Conservation (phyloP, 257 asterid species). For the Ligustrum vulgare region DNA sequence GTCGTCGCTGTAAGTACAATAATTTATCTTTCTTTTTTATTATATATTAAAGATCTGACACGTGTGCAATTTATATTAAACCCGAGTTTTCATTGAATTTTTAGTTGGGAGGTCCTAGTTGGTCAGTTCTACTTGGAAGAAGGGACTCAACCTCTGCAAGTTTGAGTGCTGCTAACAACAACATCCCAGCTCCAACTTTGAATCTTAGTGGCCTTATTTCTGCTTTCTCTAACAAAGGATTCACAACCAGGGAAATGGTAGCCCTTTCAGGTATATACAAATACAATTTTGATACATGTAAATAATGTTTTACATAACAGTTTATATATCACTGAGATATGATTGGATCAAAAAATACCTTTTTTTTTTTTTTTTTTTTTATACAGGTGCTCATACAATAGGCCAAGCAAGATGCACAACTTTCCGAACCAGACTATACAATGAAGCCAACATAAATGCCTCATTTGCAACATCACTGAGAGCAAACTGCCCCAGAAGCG, state of each 20-base stretch:
- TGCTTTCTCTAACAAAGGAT: conserved; percentile 65
- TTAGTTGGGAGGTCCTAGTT: conserved; percentile 63
- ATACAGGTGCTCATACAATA: conserved; percentile 60
- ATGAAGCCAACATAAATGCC: conserved; percentile 57
- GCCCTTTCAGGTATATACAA: conserved; percentile 63
- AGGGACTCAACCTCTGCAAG: conserved; percentile 69
- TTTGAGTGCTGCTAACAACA: conserved; percentile 40
- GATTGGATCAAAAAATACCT: too few species aligned
- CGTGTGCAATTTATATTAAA: background rate
- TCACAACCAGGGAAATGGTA: conserved; percentile 56
- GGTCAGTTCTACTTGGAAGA: conserved; percentile 66
- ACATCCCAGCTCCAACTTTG: conserved; percentile 48
- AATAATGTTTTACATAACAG: too few species aligned
- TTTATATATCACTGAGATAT: too few species aligned
- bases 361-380: too few species aligned
- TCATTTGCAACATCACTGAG: conserved; percentile 37
- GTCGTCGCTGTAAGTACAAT: conserved; percentile 50
- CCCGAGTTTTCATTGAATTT: background rate
- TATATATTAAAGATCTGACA: background rate
- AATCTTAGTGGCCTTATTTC: conserved; percentile 51
- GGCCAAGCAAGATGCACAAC: conserved; percentile 62
- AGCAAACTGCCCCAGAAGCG: conserved; percentile 49
- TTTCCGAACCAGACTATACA: conserved; percentile 53
- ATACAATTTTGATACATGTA: too few species aligned
- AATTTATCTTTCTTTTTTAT: background rate